These are phyloP conservation scores for Prunus yedoensis DNA, from an alignment of 331 rosid species.

Conservation along the genomic window DNA sequence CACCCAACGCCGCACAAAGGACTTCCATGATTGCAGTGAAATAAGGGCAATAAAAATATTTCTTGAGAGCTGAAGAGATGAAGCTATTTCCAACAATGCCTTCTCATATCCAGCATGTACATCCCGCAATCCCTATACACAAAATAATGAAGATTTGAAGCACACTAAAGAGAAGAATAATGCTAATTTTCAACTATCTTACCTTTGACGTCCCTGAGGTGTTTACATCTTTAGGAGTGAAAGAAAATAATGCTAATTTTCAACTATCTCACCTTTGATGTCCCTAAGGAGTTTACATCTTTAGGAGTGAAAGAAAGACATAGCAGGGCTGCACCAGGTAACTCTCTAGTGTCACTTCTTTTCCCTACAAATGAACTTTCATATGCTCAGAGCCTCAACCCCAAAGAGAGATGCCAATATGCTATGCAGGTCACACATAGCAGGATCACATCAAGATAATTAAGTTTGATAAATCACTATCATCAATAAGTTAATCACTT, in stretches of 20 bases:
- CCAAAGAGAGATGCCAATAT: not conserved
- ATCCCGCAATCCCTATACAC: conserved; percentile 54
- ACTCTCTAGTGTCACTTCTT: conserved; percentile 49
- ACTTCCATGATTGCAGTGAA: conserved; percentile 90
- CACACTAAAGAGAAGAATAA: conserved; percentile 16
- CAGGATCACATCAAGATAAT: not conserved
- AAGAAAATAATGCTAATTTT: conserved; percentile 33
- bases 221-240: conserved; percentile 63
- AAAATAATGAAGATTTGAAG: conserved; percentile 26
- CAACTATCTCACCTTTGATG: conserved; percentile 50
- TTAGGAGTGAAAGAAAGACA: conserved; percentile 74
- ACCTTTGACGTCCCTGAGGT: conserved; percentile 52
- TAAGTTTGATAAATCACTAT: conserved; percentile 18
- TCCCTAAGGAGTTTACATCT: conserved; percentile 46
- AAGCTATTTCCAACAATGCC: conserved; percentile 68
- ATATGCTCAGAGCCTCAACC: conserved; percentile 16
- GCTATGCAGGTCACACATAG: no score
- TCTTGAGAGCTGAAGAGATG: conserved; percentile 89
- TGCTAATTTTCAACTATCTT: conserved; percentile 25
- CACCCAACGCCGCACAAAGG: conserved; percentile 78
- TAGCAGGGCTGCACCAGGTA: conserved; percentile 85
- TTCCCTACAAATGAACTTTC: conserved; percentile 52
- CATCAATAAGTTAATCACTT: not conserved
- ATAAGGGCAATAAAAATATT: conserved; percentile 73
- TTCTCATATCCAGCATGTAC: conserved; percentile 68